Evolutionary conservation across 2,329 filamentous ascomycete genomes (phyloP), one percentile per base, ranked within the genome.

Genomic region (Sclerotinia sclerotiorum): DNA sequence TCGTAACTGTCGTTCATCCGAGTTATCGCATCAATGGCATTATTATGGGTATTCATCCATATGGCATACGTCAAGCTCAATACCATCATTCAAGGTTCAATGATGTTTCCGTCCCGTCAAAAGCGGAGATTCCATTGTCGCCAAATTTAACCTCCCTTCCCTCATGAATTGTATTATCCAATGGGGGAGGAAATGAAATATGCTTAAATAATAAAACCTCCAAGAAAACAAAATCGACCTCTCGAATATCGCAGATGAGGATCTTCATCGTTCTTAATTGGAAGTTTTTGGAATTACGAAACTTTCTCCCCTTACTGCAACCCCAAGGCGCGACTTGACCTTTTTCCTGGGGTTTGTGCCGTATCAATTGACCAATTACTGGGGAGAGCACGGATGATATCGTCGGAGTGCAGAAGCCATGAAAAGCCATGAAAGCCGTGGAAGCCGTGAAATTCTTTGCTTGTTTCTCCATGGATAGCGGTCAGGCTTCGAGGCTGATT

Each of bases 141-240:
- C 11, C 49, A 15, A 52, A 52, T 35, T 17, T 39, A 10, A 21
- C 3, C 27, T n/a, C 42, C 15, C 19, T 60, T 32, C 5, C 35
- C 7, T 8, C 10, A 10, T 35, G 8, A 35, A 35, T 2, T 35
- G 8, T 10, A 35, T 2, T 19, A 15, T 19, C 17, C 19, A 17
- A 5, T 49, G 49, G 3, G 3, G 29, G 44, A 62, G 21, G 44
- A 62, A 39, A 62, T 62, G 58, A 62, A 49, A 49, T 62, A 49
- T 62, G 44, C 58, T 62, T 62, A 49, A 48, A 17, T 32, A 24
- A 8, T 56, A 17, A 24, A 24, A 39, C 32, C 13, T 21, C 54
- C 54, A 2, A 27, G 21, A 21, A 48, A 32, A 48, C 13, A 44
- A 48, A 48, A 24, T 35, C 27, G 27, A 49, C 29, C 44, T 61